Percentiles rank a stretch among this genome's conserved stretches.
Evolutionary conservation across 441 rosid genomes (phyloP).

Genomic region (Syzygium malaccense): DNA sequence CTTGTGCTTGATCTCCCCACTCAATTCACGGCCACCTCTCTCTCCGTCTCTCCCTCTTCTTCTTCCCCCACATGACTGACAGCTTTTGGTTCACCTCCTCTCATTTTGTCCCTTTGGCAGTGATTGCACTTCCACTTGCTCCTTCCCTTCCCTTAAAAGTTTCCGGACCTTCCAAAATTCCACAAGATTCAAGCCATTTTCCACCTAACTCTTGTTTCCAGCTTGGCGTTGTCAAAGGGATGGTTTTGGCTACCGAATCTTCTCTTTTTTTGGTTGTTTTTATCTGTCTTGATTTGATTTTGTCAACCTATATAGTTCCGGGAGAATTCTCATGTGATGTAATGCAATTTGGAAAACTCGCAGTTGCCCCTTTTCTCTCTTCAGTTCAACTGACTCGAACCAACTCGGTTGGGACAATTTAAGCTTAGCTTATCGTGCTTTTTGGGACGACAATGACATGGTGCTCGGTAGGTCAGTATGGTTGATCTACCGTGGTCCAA

Average conservation of each 20-base stretch:
- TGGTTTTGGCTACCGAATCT: neutral
- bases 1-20: constrained; percentile 4
- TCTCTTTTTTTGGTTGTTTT: neutral
- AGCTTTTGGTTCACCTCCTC: constrained; percentile 15
- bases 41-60: constrained; percentile 5
- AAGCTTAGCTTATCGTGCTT: neutral
- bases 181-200: neutral
- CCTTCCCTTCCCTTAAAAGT: neutral
- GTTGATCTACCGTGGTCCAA: neutral
- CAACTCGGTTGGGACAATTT: neutral
- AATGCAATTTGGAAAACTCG: neutral
- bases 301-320: neutral
- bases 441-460: neutral
- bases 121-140: neutral
- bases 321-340: neutral
- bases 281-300: neutral
- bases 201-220: neutral
- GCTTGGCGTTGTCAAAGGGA: neutral
- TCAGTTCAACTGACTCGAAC: neutral
- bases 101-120: neutral
- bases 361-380: neutral
- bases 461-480: neutral
- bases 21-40: constrained; percentile 8
- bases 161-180: neutral
- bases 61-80: constrained; percentile 33